Conservation (phyloP, 106 monocot species). For the Agapanthus africanus region DNA sequence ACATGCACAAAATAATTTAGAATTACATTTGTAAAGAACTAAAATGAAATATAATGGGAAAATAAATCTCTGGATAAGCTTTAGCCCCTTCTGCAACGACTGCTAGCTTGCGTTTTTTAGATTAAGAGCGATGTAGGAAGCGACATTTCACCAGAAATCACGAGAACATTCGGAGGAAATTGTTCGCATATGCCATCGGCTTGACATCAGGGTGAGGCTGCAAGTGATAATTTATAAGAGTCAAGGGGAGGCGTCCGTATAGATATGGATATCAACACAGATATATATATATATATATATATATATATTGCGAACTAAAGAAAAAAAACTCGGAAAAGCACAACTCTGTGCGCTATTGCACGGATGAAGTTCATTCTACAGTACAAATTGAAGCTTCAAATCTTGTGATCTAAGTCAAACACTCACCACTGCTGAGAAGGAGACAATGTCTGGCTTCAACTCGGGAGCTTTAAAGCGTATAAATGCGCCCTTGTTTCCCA, state of each 20-base stretch:
- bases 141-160: conserved; percentile 31
- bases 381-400: background rate
- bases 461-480: conserved; percentile 69
- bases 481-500: conserved; percentile 98
- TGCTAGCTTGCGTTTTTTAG: too few species aligned
- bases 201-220: conserved; percentile 98
- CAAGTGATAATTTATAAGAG: conserved; percentile 12
- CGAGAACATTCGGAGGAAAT: conserved; percentile 80
- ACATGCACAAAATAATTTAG: too few species aligned
- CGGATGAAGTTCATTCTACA: background rate
- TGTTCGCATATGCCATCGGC: conserved; percentile 97
- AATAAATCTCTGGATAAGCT: too few species aligned
- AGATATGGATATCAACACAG: too few species aligned
- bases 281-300: too few species aligned
- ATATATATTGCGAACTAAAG: too few species aligned
- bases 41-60: too few species aligned
- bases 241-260: background rate
- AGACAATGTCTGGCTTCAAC: conserved; percentile 76
- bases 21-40: too few species aligned
- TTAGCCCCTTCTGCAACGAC: too few species aligned
- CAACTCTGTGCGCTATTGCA: too few species aligned
- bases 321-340: too few species aligned
- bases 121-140: too few species aligned
- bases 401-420: background rate
- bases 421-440: conserved; percentile 83